Conservation (phyloP, 2,329 filamentous ascomycete species). For the Claviceps sp. region DNA sequence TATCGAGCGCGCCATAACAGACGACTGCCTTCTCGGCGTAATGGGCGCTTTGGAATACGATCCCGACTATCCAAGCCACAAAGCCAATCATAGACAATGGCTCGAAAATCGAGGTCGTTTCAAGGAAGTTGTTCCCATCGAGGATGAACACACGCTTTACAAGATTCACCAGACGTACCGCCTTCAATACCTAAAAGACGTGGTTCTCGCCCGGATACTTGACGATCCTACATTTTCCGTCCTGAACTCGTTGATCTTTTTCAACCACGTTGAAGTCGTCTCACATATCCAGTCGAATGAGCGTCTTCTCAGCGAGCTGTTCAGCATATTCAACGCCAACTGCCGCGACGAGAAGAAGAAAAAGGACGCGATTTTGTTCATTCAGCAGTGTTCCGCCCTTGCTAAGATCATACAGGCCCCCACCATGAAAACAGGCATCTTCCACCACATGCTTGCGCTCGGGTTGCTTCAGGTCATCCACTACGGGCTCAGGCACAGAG, state of each 20-base stretch:
- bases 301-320: constrained; percentile 70
- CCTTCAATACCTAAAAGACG: constrained; percentile 91
- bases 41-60: constrained; percentile 96
- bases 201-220: constrained; percentile 89
- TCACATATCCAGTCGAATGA: constrained; percentile 80
- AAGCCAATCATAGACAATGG: constrained; percentile 93
- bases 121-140: constrained; percentile 91
- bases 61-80: constrained; percentile 93
- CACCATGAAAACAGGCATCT: constrained; percentile 57
- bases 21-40: constrained; percentile 79
- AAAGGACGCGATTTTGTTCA: constrained; percentile 90
- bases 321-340: constrained; percentile 64
- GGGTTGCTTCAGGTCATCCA: constrained; percentile 84
- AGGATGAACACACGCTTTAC: constrained; percentile 63
- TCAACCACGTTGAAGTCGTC: constrained; percentile 96
- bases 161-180: constrained; percentile 97
- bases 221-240: constrained; percentile 97
- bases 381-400: constrained; percentile 89
- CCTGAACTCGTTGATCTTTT: constrained; percentile 95
- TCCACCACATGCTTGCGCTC: constrained; percentile 78
- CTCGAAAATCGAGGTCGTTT: constrained; percentile 78
- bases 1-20: constrained; percentile 85
- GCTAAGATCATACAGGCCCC: constrained; percentile 88
- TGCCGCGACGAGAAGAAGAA: constrained; percentile 57
- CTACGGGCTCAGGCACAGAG: constrained; percentile 74